phyloP scores from a whole-genome alignment of 1,139 yeast genomes.

The Debaryomycetaceae sp. region DNA sequence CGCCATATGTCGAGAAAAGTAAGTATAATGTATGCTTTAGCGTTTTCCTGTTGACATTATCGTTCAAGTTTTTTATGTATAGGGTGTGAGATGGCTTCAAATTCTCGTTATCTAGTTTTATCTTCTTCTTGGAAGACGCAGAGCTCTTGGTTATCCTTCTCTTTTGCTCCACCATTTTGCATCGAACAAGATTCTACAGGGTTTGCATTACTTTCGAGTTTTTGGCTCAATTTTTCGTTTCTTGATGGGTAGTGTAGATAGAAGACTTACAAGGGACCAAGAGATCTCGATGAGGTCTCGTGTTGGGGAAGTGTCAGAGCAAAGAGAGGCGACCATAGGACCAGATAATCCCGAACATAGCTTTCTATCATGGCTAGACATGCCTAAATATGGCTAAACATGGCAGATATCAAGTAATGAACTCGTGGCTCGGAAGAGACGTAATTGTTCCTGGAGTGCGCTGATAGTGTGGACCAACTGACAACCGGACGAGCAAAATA shows the following conservation, averaged over 20 bases:
- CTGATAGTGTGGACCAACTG: no score
- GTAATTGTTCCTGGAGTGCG: no score
- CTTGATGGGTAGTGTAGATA: not conserved
- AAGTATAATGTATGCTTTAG: constrained; percentile 57
- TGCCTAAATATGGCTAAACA: no score
- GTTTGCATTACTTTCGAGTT: not conserved
- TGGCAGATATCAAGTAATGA: no score
- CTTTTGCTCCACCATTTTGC: constrained; percentile 3
- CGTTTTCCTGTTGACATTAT: constrained; percentile 46
- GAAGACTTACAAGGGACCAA: not conserved
- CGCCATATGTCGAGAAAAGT: constrained; percentile 66
- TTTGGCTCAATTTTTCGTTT: not conserved
- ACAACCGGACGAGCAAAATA: no score
- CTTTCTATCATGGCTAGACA: no score
- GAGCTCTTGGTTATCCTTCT: constrained; percentile 4
- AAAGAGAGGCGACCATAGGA: no score
- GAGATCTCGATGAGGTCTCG: no score
- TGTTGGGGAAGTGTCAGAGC: no score
- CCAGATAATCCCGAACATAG: no score
- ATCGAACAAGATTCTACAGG: not conserved
- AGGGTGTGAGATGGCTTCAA: constrained; percentile 42
- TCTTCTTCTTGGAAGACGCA: constrained; percentile 4
- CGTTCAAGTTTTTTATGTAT: constrained; percentile 65
- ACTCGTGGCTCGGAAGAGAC: no score
- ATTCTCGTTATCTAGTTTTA: constrained; percentile 7